These are phyloP conservation scores for Phoenix dactylifera DNA, from an alignment of 176 grass and related monocot genomes.

Conservation along the genomic window DNA sequence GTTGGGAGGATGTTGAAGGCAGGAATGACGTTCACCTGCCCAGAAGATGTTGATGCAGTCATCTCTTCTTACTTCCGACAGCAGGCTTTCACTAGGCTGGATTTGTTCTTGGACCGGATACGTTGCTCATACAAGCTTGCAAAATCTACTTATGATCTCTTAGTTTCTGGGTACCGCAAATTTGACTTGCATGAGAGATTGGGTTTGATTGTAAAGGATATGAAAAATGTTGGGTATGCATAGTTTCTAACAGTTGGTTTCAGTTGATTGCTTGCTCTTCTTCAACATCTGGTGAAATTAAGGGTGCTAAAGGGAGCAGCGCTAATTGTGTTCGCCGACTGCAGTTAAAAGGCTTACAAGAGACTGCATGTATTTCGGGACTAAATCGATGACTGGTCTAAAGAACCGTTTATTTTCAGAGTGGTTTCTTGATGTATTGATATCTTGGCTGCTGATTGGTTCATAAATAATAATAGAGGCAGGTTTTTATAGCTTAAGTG, in stretches of 20 bases:
- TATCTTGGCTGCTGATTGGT: no score
- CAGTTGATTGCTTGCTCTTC: no score
- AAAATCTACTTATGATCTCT: conserved; percentile 41
- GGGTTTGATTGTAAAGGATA: conserved; percentile 21
- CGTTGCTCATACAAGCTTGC: conserved; percentile 28
- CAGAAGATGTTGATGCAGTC: conserved; percentile 34
- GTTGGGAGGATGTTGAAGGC: conserved; percentile 31
- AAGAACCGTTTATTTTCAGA: no score
- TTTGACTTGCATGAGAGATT: conserved; percentile 41
- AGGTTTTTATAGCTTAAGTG: no score
- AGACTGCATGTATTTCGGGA: no score
- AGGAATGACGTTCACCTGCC: conserved; percentile 23
- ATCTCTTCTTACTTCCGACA: conserved; percentile 43
- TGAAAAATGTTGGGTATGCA: conserved; percentile 32
- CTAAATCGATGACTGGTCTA: no score
- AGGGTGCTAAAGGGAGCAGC: no score
- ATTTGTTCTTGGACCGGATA: conserved; percentile 38
- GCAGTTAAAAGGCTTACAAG: no score
- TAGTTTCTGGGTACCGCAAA: conserved; percentile 43
- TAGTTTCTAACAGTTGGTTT: background rate
- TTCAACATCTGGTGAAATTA: no score
- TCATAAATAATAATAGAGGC: no score
- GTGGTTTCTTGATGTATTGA: no score
- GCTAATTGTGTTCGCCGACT: no score
- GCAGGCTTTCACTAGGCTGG: conserved; percentile 35